Percentiles rank a stretch among this genome's conserved stretches.
These are phyloP conservation scores for Solanum hybrid DNA, from an alignment of 305 asterid species.

Conservation along the genomic window DNA sequence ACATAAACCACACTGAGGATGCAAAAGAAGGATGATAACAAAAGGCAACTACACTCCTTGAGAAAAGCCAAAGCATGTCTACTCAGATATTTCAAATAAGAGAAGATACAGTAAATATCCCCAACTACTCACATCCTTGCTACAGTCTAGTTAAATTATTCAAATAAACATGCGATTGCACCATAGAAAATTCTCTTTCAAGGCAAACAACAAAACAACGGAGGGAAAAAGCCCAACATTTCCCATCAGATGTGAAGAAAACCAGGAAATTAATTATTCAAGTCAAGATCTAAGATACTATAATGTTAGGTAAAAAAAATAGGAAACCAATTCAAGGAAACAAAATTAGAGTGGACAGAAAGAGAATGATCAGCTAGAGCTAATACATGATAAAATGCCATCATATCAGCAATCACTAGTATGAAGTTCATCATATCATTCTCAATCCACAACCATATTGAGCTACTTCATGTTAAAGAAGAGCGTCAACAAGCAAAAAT, in stretches of 20 bases:
- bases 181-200: not conserved
- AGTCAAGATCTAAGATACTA: not conserved
- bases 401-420: conserved; percentile 44
- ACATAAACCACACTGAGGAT: not conserved
- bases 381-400: conserved; percentile 67
- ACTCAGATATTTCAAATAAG: too few relatives aligned
- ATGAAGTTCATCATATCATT: conserved; percentile 36
- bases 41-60: not conserved
- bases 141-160: not conserved
- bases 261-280: not conserved
- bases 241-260: not conserved
- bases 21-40: not conserved
- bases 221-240: not conserved
- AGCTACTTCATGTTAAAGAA: not conserved
- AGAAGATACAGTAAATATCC: not conserved
- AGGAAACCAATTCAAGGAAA: not conserved
- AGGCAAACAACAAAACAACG: not conserved
- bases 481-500: not conserved
- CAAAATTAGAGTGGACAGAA: not conserved
- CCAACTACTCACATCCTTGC: not conserved
- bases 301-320: not conserved
- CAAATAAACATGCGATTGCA: not conserved
- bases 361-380: conserved; percentile 83
- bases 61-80: not conserved
- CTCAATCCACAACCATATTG: conserved; percentile 7